Percentiles rank a stretch among this genome's conserved stretches.
Evolutionary conservation across 331 rosid genomes (phyloP).

Genomic region (Quercus lobata): DNA sequence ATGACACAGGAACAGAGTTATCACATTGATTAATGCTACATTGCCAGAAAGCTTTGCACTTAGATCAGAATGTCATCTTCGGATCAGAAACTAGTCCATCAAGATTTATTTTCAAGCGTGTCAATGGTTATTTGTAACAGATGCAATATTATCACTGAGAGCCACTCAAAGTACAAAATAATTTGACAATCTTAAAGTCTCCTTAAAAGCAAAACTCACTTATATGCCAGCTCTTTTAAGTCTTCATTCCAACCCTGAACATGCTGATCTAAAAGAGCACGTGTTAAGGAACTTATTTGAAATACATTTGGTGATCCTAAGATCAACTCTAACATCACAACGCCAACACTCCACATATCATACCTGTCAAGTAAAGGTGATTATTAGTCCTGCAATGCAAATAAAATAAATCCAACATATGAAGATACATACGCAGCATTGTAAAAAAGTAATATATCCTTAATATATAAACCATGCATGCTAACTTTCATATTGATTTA

Average conservation of each 20-base stretch:
- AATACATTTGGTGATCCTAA: conserved; percentile 88
- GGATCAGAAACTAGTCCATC: background rate
- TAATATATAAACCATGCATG: conserved; percentile 9
- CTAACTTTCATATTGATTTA: conserved; percentile 1
- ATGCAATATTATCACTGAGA: background rate
- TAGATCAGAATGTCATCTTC: background rate
- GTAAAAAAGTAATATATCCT: background rate
- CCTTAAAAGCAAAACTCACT: conserved; percentile 43
- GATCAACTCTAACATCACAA: conserved; percentile 87
- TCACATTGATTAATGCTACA: background rate
- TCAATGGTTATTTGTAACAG: background rate
- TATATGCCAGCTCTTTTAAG: conserved; percentile 79
- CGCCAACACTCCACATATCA: conserved; percentile 98
- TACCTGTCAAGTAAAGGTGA: conserved; percentile 51
- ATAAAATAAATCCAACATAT: conserved; percentile 11
- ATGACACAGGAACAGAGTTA: background rate
- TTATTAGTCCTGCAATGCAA: conserved; percentile 9
- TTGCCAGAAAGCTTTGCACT: background rate
- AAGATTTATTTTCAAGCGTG: background rate
- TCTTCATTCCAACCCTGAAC: conserved; percentile 86
- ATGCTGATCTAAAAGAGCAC: conserved; percentile 75
- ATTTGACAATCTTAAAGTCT: conserved; percentile 9
- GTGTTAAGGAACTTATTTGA: conserved; percentile 69
- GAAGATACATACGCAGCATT: background rate
- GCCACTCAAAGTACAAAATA: conserved; percentile 11